Percentiles rank a stretch among this genome's conserved stretches.
These are phyloP conservation scores for maize (Zea mays) DNA, from an alignment of 176 grass and related monocot species.

Conservation along the genomic window Zm-B73-REFERENCE-NAM-5.0 NC_050101.1:41741001-41741500, in stretches of 20 bases:
- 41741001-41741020: no score
- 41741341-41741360: conserved; percentile 31
- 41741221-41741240: conserved; percentile 4
- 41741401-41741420: conserved; percentile 36
- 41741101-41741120: neutral
- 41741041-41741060: no score
- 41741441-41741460: no score
- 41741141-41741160: conserved; percentile 3
- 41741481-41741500: no score
- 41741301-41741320: neutral
- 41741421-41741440: no score
- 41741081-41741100: neutral
- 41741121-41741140: conserved; percentile 22
- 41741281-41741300: conserved; percentile 6
- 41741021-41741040: no score
- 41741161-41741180: conserved; percentile 6
- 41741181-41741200: conserved; percentile 24
- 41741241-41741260: conserved; percentile 16
- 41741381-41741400: conserved; percentile 45
- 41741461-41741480: no score
- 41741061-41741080: neutral
- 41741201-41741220: conserved; percentile 23
- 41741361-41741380: conserved; percentile 51
- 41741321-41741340: conserved; percentile 6
- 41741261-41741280: conserved; percentile 12